Percentiles rank a stretch among this genome's conserved stretches.
Conservation (phyloP, 352 stramenopile species). For the Pythium oligandrum region DNA sequence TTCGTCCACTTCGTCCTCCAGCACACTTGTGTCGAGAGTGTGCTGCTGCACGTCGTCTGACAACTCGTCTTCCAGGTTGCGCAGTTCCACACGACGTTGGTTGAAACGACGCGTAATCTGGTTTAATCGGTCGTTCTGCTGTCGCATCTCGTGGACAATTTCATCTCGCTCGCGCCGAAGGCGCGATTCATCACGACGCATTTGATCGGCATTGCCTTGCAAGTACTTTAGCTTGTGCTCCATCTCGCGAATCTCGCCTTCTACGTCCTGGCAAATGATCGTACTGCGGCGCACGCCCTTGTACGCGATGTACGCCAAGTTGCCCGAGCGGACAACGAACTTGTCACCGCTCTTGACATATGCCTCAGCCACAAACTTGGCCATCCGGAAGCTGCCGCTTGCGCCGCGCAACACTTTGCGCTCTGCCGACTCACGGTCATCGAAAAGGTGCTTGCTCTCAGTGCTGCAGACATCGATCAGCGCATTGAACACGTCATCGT, state of each 20-base stretch:
- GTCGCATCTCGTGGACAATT: conserved; percentile 28
- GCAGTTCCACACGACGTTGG: conserved; percentile 45
- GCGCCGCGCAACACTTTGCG: conserved; percentile 42
- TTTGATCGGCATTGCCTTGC: conserved; percentile 33
- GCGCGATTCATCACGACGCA: conserved; percentile 46
- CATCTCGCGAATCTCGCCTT: conserved; percentile 56
- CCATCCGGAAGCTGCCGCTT: conserved; percentile 60
- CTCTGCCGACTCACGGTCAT: conserved; percentile 54
- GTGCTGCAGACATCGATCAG: conserved; percentile 74
- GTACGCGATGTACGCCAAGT: conserved; percentile 79
- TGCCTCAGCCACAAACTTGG: conserved; percentile 59
- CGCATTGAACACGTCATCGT: conserved; percentile 81
- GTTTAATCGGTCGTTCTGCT: conserved; percentile 47
- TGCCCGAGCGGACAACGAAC: conserved; percentile 68
- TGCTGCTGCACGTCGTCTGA: conserved; percentile 59
- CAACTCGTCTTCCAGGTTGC: conserved; percentile 65
- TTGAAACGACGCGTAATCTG: conserved; percentile 52
- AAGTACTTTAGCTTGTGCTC: conserved; percentile 46
- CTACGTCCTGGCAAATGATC: conserved; percentile 72
- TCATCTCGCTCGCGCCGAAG: conserved; percentile 48
- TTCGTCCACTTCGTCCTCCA: conserved; percentile 64
- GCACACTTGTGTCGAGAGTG: conserved; percentile 60
- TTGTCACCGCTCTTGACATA: conserved; percentile 72
- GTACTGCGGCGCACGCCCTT: conserved; percentile 54
- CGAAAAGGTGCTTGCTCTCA: conserved; percentile 71